Base-by-base conservation (phyloP, 495 filamentous ascomycete species). In the Bombardia bombarda region DNA sequence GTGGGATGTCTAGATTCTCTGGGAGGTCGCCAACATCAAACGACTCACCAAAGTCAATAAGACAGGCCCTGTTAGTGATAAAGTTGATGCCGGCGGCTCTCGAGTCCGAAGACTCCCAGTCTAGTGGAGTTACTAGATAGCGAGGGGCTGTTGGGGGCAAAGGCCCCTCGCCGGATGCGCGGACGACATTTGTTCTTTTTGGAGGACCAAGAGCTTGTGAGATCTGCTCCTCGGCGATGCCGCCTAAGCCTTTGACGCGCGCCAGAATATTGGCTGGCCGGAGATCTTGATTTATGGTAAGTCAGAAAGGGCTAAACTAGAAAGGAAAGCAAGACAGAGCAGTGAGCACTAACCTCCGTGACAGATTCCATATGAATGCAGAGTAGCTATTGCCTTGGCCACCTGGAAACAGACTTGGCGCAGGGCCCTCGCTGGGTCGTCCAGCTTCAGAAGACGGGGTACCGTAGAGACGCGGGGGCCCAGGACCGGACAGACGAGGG, bases 11-110 rank as follows among this genome's bases (percentile, higher is more conserved):
- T n/a, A 58, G 39, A 32, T 49, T 41, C 24, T 57, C 41, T 0
- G 48, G 37, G 6, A 51, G 54, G 6, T 50, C 25, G 1, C 31
- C 33, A n/a, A 48, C 43, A 3, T 50, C 30, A 30, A 52, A 62
- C 7, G 60, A 52, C 39, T 62, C 50, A 32, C 59, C 61, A 32
- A 62, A 58, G 42, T 67, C 57, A 19, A 57, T 47, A 21, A 67
- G 35, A 18, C 46, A 53, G 7, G 52, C 42, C 30, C 49, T 40
- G 16, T 22, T 37, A 5, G 32, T 40, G 17, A 61, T 26, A 40
- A 53, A 51, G 19, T 46, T 16, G 14, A 48, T 21, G 19, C 45
- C 36, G 7, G 48, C 25, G 4, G 30, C 21, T 13, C 36, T 14
- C 9, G 30, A 10, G 31, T 36, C 19, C 18, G 20, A 14, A 12